phyloP scores from a whole-genome alignment of 2,329 filamentous ascomycete genomes.

The Sclerotinia trifoliorum region DNA sequence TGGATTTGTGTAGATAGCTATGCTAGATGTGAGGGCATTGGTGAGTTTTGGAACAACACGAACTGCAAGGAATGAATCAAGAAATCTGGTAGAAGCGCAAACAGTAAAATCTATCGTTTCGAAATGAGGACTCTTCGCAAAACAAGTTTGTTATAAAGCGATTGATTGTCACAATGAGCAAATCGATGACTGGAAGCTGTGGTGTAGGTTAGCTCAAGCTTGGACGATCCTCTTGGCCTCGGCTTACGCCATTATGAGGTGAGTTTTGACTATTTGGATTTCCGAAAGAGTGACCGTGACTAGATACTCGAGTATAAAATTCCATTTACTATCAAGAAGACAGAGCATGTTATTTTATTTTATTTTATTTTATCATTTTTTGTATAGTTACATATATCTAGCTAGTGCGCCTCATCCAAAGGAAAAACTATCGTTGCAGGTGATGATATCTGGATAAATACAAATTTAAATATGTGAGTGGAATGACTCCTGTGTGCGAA shows the following conservation, averaged over 20 bases:
- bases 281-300: too few relatives aligned
- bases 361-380: too few relatives aligned
- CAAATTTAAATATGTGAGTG: neutral
- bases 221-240: slow-evolving; percentile 3
- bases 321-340: neutral
- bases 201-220: slow-evolving; percentile 6
- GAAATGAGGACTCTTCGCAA: neutral
- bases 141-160: neutral
- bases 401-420: neutral
- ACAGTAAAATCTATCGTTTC: neutral
- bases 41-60: neutral
- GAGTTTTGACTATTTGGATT: neutral
- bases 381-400: neutral
- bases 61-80: neutral
- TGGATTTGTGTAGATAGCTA: slow-evolving; percentile 3
- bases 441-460: neutral
- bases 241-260: slow-evolving; percentile 16
- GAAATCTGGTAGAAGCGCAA: neutral
- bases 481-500: neutral
- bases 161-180: neutral
- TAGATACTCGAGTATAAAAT: too few relatives aligned
- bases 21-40: slow-evolving; percentile 5
- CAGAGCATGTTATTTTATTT: too few relatives aligned
- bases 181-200: neutral
- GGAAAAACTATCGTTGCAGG: neutral